Evolutionary conservation across 352 stramenopile species (phyloP).

Genomic region (Phytophthora cryptogea): DNA sequence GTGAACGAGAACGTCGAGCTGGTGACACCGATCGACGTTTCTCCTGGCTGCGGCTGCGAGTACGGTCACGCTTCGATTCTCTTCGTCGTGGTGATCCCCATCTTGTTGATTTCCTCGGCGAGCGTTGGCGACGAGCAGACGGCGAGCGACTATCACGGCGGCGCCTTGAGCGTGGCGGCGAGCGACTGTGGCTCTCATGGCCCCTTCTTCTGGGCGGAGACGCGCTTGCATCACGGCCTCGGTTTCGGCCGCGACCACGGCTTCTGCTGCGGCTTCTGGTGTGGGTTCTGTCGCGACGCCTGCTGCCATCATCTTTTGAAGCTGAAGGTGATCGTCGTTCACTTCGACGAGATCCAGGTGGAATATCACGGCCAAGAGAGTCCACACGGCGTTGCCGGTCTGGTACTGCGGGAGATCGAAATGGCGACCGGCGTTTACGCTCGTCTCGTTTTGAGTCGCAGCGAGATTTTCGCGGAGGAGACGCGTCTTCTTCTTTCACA

Average conservation of each 20-base stretch:
- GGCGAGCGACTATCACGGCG: conserved; percentile 23
- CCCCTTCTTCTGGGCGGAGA: conserved; percentile 17
- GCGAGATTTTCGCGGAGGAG: conserved; percentile 26
- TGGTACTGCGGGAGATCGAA: conserved; percentile 13
- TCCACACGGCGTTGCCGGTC: conserved; percentile 32
- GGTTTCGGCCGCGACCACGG: conserved; percentile 3
- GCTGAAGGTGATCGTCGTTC: conserved; percentile 8
- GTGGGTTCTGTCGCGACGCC: conserved; percentile 9
- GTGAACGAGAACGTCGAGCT: conserved; percentile 31
- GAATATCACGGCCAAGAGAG: conserved; percentile 38
- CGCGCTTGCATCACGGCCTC: conserved; percentile 4
- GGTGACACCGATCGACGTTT: conserved; percentile 11
- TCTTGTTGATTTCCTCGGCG: conserved; percentile 24
- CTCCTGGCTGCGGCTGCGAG: conserved; percentile 9
- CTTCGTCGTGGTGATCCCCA: conserved; percentile 21
- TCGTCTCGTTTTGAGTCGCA: conserved; percentile 10
- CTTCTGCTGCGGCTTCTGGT: conserved; percentile 18
- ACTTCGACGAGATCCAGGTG: conserved; percentile 11
- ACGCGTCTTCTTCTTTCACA: conserved; percentile 22
- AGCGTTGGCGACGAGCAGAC: conserved; percentile 16
- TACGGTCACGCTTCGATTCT: conserved; percentile 8
- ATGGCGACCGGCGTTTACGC: conserved; percentile 5
- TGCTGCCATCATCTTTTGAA: conserved; percentile 10
- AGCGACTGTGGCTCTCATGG: conserved; percentile 26
- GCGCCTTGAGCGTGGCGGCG: conserved; percentile 16